Percentiles rank a stretch among this genome's conserved stretches.
Conservation (phyloP, 208 protist species). For the Leishmania arabica region DNA sequence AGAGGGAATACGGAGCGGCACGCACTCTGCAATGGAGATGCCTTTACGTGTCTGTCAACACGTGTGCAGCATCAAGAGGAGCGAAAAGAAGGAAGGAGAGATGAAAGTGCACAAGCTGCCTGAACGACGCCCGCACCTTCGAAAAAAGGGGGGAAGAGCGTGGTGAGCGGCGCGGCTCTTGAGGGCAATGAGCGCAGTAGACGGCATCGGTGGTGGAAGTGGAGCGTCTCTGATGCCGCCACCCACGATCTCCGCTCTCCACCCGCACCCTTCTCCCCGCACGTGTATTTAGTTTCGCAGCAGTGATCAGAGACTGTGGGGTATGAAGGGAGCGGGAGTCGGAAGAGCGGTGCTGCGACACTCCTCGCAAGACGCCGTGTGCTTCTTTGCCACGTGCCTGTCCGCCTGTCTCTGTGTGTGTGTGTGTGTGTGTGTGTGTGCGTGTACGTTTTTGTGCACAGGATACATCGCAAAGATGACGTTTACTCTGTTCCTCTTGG, state of each 20-base stretch:
- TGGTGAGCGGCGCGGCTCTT: not conserved
- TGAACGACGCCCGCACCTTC: not conserved
- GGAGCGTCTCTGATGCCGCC: not conserved
- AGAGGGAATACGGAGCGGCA: not conserved
- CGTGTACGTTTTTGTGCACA: not conserved
- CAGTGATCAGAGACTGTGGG: not conserved
- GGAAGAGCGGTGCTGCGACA: not conserved
- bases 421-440: not conserved
- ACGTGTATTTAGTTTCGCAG: not conserved
- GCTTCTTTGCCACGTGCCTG: not conserved
- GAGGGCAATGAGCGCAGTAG: not conserved
- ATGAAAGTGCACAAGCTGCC: not conserved
- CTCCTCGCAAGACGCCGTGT: not conserved
- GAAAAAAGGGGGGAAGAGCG: not conserved
- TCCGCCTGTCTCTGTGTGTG: not conserved
- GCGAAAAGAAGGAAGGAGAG: not conserved
- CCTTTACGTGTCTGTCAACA: not conserved
- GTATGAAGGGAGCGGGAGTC: not conserved
- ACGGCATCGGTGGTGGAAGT: not conserved
- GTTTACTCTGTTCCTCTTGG: not conserved
- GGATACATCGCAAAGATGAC: not conserved
- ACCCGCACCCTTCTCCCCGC: not conserved
- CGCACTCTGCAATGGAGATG: not conserved
- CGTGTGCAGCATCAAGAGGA: not conserved
- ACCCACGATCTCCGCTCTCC: not conserved